Base-by-base conservation (phyloP, 129 eudicot genomes). In the Sambucus nigra region DNA sequence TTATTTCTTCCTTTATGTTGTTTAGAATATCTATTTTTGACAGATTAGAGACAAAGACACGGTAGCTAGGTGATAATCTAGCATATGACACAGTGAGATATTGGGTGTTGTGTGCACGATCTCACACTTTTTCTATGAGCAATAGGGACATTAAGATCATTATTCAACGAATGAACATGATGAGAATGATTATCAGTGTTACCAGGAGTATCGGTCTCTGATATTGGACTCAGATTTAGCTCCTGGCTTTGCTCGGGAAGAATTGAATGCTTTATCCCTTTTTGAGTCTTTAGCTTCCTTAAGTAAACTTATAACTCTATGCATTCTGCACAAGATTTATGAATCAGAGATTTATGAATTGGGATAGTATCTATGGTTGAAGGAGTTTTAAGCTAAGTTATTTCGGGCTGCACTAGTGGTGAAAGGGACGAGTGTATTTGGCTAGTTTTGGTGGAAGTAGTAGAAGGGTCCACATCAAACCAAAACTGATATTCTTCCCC, bases 401-500 rank as follows among this genome's bases (percentile, higher is more conserved):
- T 47, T 8, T 5, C 5, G 25, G 23, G 24, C 16, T 3, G 7
- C 6, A 5, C 5, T 5, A 7, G 16, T 2, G 0, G 7, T 47
- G 51, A 5, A 7, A 0, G 10, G 28, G 28, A 0, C 29, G 23
- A 0, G 29, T 2, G 14, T 22, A 29, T 9, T 10, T 15, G 0
- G 11, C 5, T 28, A 49, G 31, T 5, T 49, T 40, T 4, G 13
- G 13, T 7, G 46, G 46, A 14, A 40, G 8, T 14, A 40, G 14
- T 40, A 40, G 46, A n/a, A 10, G 13, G 4, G 13, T 14, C n/a
- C 13, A 7, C 15, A 15, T 3, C 5, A 49, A 11, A 21, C 58
- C 58, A 52, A 27, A 27, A n/a, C 2, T 28, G 25, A 11, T 28
- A 26, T 27, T 52, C 39, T 4, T 52, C 58, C 40, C 58, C 40